A percentile compares a stretch with the other conserved stretches of the same genome.
Conservation (phyloP, 805 yeast species). For the Candida loeiensis region DNA sequence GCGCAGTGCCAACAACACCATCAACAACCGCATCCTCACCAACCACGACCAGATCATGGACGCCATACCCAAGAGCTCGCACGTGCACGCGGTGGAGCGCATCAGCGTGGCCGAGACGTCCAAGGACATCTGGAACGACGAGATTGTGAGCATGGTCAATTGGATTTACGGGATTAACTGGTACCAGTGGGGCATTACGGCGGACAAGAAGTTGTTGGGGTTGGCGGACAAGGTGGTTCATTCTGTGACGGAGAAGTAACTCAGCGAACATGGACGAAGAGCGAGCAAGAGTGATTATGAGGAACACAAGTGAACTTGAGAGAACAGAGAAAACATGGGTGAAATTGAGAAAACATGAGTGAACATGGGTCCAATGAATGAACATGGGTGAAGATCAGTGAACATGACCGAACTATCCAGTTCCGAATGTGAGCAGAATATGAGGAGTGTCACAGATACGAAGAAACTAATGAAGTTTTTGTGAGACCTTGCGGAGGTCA, state of each 20-base stretch:
- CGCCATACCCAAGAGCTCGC: conserved; percentile 38
- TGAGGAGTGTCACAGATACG: too few species aligned
- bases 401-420: too few species aligned
- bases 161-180: conserved; percentile 57
- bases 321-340: too few species aligned
- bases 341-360: too few species aligned
- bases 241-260: conserved; percentile 8
- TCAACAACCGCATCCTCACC: conserved; percentile 52
- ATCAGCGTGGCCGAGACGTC: conserved; percentile 52
- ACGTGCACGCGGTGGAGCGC: conserved; percentile 26
- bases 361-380: too few species aligned
- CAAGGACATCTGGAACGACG: conserved; percentile 79
- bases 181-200: conserved; percentile 38
- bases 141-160: conserved; percentile 58
- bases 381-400: too few species aligned
- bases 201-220: conserved; percentile 29
- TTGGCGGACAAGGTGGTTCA: conserved; percentile 25
- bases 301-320: too few species aligned
- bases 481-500: neutral
- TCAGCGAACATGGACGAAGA: neutral
- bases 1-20: conserved; percentile 44
- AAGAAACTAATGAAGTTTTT: too few species aligned
- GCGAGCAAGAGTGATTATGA: too few species aligned
- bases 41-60: conserved; percentile 45
- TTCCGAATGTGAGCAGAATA: too few species aligned